Conservation (phyloP, 768 basidiomycete species). For the Leccinellum luteum region DNA sequence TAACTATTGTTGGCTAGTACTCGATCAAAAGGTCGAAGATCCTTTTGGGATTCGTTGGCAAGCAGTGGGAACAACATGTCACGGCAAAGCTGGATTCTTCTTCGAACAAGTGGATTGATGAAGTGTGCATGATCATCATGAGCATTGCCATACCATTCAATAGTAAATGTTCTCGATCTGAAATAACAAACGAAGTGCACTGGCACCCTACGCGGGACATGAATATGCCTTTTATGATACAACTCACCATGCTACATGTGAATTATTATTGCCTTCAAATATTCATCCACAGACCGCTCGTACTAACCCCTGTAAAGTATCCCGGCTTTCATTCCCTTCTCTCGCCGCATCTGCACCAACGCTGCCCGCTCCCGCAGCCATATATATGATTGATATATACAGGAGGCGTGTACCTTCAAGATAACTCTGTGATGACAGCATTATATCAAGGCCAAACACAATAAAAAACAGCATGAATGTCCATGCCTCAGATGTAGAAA, state of each 20-base stretch:
- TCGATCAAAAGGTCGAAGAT: slow-evolving; percentile 51
- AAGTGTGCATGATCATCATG: slow-evolving; percentile 51
- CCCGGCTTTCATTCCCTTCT: slow-evolving; percentile 51
- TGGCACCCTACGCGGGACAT: slow-evolving; percentile 44
- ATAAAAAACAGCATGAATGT: too few species aligned
- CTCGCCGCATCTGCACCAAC: slow-evolving; percentile 85
- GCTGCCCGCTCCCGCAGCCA: slow-evolving; percentile 71
- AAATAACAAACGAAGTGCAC: slow-evolving; percentile 32
- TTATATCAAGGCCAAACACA: too few species aligned
- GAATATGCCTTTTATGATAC: slow-evolving; percentile 39
- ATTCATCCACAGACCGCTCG: slow-evolving; percentile 74
- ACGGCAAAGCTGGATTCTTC: slow-evolving; percentile 73
- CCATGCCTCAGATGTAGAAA: too few species aligned
- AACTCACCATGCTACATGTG: slow-evolving; percentile 49
- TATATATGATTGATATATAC: slow-evolving; percentile 69
- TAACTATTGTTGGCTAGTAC: not conserved
- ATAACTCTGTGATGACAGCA: too few species aligned
- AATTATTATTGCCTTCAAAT: slow-evolving; percentile 63
- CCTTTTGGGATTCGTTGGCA: slow-evolving; percentile 46
- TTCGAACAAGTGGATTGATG: slow-evolving; percentile 73
- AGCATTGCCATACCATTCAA: slow-evolving; percentile 4
- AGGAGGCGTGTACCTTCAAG: too few species aligned
- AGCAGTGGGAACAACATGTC: slow-evolving; percentile 59
- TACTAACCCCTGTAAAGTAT: slow-evolving; percentile 57
- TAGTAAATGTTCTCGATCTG: not conserved